phyloP scores from a whole-genome alignment of 148 eudicot species.

The Dianthus caryophyllus region DNA sequence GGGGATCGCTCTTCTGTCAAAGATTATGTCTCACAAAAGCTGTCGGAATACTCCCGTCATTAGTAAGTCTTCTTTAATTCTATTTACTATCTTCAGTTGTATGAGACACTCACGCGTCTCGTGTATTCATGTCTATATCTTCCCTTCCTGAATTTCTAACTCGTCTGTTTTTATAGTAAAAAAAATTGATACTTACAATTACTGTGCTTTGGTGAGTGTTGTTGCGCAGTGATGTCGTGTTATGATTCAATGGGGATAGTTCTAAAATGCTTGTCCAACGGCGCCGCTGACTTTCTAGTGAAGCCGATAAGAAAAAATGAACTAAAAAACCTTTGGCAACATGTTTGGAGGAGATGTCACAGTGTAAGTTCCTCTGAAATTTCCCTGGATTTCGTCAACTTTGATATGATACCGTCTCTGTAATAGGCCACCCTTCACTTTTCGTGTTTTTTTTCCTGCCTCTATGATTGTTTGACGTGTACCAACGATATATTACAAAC shows the following conservation, averaged over 20 bases:
- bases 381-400: too few species aligned
- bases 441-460: background rate
- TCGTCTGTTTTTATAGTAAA: background rate
- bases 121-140: slow-evolving; percentile 1
- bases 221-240: slow-evolving; percentile 79
- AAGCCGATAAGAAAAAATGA: slow-evolving; percentile 87
- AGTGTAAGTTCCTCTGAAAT: slow-evolving; percentile 51
- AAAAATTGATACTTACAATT: slow-evolving; percentile 26
- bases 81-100: background rate
- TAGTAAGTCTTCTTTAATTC: slow-evolving; percentile 48
- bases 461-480: background rate
- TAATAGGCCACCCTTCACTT: background rate
- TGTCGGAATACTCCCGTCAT: slow-evolving; percentile 77
- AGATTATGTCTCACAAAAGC: slow-evolving; percentile 73
- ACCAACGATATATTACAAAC: background rate
- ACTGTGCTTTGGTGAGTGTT: slow-evolving; percentile 30
- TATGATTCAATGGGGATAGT: slow-evolving; percentile 80
- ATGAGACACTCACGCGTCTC: background rate
- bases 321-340: slow-evolving; percentile 84
- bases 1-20: slow-evolving; percentile 67
- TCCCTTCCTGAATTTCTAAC: background rate
- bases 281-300: slow-evolving; percentile 76
- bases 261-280: slow-evolving; percentile 74
- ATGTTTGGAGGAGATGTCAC: slow-evolving; percentile 86
- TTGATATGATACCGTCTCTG: background rate